Base-by-base conservation (phyloP, 768 basidiomycete species). In the Saitozyma sp. region DNA sequence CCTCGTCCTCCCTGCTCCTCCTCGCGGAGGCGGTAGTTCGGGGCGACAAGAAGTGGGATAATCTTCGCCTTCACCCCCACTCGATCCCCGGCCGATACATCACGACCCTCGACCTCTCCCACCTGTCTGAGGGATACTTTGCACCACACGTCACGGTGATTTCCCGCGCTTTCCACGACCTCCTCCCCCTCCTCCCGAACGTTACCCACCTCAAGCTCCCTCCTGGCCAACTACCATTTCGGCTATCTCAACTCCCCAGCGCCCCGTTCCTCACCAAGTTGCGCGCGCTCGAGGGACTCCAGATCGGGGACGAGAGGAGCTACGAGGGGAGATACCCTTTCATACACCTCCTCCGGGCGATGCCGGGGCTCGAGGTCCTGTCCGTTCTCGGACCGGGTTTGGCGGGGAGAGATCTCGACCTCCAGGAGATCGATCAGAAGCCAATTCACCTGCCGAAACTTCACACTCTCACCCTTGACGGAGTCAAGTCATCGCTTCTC, bases 51-150 rank as follows among this genome's bases (percentile, higher is more conserved):
- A 85, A 84, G 72, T 95, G 92, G 92, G 91, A 92, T 70, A 89
- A 90, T 50, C 86, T 95, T 60, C 86, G 90, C 56, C 85, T 92
- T 54, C 91, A 90, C 67, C 90, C 90, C 0, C 89, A 88, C 71
- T 93, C 91, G 5, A 84, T 88, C 0, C 92, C 92, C 1, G 92
- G 92, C 38, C 84, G 92, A 74, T 94, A 91, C 89, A 86, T 95
- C 0, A 88, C 87, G 62, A 78, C 75, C 9, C 82, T 96, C 20
- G 88, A 95, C 77, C 80, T 96, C 7, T 87, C 89, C 6, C 77
- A 80, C 19, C 56, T 66, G 0, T 29, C 20, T 46, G 59, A 61
- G 17, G 60, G 61, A 14, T 59, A 53, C 37, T 54, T 50, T 39
- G 54, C 40, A 4, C 29, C 68, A 3, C 71, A 75, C 58, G 48